Base-by-base conservation (phyloP, 2,329 filamentous ascomycete species). In the Gnomoniopsis sp. region DNA sequence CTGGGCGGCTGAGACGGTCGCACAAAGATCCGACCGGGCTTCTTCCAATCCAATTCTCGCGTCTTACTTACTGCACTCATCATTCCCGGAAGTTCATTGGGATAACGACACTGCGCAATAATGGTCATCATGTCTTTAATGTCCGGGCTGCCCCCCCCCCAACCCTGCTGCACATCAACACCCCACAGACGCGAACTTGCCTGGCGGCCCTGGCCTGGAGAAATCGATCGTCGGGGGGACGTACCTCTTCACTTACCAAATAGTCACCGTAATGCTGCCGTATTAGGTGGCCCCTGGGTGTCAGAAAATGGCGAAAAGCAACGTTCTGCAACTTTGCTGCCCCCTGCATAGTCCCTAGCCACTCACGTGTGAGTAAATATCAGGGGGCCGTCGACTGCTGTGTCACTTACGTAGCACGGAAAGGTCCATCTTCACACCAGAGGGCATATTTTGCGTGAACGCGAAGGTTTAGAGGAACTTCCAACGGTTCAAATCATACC, bases 301-400 rank as follows among this genome's bases (percentile, higher is more conserved):
- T 55, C 52, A 50, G 51, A 38, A 58, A 49, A 58, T 51, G 51
- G 56, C n/a, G 15, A 49, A 19, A 58, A 41, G 34, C 50, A 14
- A 21, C 21, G 36, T 38, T 19, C 19, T 51, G 48, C 15, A 15
- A 17, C 26, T 49, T 43, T 30, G 53, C 57, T 33, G 53, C 53
- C 44, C 41, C 52, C 41, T 59, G 17, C 54, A 57, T 54, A 60
- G 49, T 49, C 53, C 33, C 44, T 30, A 10, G 30, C 22, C 19
- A 33, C 22, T 43, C 53, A 49, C 44, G 33, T 55, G 53, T 48
- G 38, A 49, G 33, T 55, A 26, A 23, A 19, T 17, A 33, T 6
- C 21, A 41, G 22, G 10, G 34, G 22, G 26, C 44, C 33, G 43
- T 22, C n/a, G 47, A 19, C 44, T 44, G 44, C 36, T 38, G 53